Conservation (phyloP, 208 protist genomes). For the Leishmania gerbilli region DNA sequence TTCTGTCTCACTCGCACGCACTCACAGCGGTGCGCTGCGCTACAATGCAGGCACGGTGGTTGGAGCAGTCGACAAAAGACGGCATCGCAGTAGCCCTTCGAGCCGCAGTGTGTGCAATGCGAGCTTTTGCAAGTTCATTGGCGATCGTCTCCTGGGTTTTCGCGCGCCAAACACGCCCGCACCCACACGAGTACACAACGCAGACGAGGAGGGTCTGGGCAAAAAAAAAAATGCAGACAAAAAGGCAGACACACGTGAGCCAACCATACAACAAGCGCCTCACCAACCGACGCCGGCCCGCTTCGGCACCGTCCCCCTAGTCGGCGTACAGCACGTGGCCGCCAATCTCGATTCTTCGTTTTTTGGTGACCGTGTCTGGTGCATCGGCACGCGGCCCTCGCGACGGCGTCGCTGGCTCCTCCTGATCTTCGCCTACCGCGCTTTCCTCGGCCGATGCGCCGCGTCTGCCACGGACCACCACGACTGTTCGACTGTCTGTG, state of each 20-base stretch:
- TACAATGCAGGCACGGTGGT: background rate
- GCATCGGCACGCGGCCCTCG: background rate
- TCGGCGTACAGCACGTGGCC: conserved; percentile 64
- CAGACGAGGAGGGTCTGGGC: background rate
- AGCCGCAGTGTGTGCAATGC: background rate
- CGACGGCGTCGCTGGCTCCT: conserved; percentile 10
- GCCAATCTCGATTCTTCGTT: conserved; percentile 61
- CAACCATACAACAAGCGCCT: background rate
- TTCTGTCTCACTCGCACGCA: background rate
- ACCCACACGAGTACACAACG: background rate
- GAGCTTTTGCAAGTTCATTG: background rate
- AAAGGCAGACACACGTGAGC: background rate
- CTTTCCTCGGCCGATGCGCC: background rate
- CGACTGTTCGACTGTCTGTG: conserved; percentile 23
- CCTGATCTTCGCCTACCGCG: conserved; percentile 19
- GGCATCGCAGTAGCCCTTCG: too few relatives aligned
- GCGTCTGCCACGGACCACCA: conserved; percentile 22
- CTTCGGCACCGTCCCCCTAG: background rate
- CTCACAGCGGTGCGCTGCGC: background rate
- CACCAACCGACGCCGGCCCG: background rate
- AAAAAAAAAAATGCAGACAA: background rate
- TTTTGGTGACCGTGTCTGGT: conserved; percentile 25
- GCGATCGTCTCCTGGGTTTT: background rate
- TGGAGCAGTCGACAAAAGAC: background rate
- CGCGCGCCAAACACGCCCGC: background rate